Evolutionary conservation across 139 green algal species (phyloP).

Genomic region (Chlamydomonas incerta): DNA sequence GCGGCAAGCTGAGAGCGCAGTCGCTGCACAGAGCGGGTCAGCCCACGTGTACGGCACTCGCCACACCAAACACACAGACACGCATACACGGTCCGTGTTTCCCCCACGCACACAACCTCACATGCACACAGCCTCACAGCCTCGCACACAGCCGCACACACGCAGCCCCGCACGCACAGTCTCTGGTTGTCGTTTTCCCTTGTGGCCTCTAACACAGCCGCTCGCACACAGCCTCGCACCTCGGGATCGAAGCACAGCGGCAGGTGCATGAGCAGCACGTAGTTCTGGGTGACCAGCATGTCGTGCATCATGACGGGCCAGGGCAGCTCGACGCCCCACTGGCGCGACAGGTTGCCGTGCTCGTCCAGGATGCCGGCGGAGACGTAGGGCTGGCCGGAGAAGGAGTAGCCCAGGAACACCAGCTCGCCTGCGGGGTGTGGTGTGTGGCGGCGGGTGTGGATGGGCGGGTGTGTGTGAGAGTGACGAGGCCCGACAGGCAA

Average conservation of each 20-base stretch:
- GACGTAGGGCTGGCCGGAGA: constrained; percentile 54
- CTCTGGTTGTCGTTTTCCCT: too few relatives aligned
- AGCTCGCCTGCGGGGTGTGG: constrained; percentile 45
- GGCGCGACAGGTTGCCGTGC: constrained; percentile 38
- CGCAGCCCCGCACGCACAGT: constrained; percentile 28
- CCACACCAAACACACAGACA: too few relatives aligned
- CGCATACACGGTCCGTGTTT: too few relatives aligned
- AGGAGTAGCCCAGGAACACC: constrained; percentile 64
- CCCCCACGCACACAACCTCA: too few relatives aligned
- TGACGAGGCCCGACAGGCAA: too few relatives aligned
- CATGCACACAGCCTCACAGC: too few relatives aligned
- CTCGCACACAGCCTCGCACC: constrained; percentile 33
- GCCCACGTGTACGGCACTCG: too few relatives aligned
- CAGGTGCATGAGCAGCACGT: constrained; percentile 80
- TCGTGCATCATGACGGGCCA: constrained; percentile 86
- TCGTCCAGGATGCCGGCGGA: constrained; percentile 47
- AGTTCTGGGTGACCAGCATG: constrained; percentile 77
- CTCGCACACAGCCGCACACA: background rate
- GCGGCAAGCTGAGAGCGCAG: too few relatives aligned
- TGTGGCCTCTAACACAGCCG: background rate
- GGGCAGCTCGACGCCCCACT: constrained; percentile 45
- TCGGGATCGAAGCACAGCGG: constrained; percentile 75
- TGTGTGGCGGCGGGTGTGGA: too few relatives aligned
- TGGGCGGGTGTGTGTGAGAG: too few relatives aligned
- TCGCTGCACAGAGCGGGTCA: too few relatives aligned